Evolutionary conservation across 257 asterid genomes (phyloP), one percentile per base, ranked within the genome.

Genomic region (Fraxinus pennsylvanica): DNA sequence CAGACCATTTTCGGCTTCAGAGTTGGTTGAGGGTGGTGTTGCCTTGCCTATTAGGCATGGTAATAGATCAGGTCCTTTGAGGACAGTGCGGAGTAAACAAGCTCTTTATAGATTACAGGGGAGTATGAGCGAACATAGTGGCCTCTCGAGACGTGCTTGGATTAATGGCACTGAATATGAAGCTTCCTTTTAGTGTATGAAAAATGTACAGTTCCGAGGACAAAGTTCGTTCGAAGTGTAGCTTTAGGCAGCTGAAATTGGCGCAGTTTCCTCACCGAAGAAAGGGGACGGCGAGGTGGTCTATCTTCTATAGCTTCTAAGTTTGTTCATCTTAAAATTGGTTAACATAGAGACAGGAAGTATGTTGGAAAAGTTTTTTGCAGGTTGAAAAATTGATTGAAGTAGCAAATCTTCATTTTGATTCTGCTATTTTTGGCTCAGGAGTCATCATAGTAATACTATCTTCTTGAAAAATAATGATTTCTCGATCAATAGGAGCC

Each of bases 11-110:
- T 89, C 98, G 12, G 90, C 85, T 65, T 87, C 96, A 39, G 86
- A 89, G 45, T 38, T 88, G 71, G 79, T 41, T 6, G 89, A 86
- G 52, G 92, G 87, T 27, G 87, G 85, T 50, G 78, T 78, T 4
- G 84, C 88, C 7, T 80, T 87, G 80, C 93, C 95, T 0, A 63
- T 85, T 72, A 85, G 80, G 76, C 96, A 92, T 7, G 97, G 95
- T 3, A 95, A 92, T 80, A 80, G 99, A 82, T 95, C 99, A 8
- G 99, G 99, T 8, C 99, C 99, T 4, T 79, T 95, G 86, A 89
- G 93, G 87, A 93, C 95, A 0, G 84, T 84, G 15, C 83, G 98
- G 80, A 90, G 92, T 84, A 90, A 88, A 39, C 91, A 84, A 54
- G 85, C 96, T 2, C 88, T 94, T 66, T 90, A 92, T 79, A 86